Evolutionary conservation across 2,329 filamentous ascomycete genomes (phyloP).

Genomic region (Colletotrichum sidae): DNA sequence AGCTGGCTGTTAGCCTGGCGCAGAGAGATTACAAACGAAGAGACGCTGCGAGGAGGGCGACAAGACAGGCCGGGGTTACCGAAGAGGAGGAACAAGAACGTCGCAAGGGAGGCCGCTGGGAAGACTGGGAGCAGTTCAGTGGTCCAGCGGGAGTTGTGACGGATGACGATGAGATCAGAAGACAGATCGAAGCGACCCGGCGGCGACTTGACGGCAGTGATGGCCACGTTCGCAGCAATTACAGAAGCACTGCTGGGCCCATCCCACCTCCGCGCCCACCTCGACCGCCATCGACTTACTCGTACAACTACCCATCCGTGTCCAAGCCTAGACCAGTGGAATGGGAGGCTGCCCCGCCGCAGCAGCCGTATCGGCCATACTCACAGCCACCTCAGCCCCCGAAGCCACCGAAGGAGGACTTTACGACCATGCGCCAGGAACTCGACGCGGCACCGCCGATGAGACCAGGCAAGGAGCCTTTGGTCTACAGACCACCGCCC

Average conservation of each 20-base stretch:
- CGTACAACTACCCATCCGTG: conserved; percentile 70
- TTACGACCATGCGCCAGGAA: conserved; percentile 18
- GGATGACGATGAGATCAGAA: conserved; percentile 59
- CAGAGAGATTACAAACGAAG: conserved; percentile 77
- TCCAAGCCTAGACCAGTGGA: conserved; percentile 61
- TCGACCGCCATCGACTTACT: conserved; percentile 29
- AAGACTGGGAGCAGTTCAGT: conserved; percentile 49
- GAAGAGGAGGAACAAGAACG: conserved; percentile 68
- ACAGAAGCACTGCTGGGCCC: conserved; percentile 37
- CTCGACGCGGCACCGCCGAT: conserved; percentile 30
- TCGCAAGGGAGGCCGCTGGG: conserved; percentile 58
- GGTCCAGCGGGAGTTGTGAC: conserved; percentile 30
- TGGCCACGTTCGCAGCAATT: conserved; percentile 39
- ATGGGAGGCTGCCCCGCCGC: conserved; percentile 49
- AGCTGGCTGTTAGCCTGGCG: conserved; percentile 82
- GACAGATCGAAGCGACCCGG: conserved; percentile 66
- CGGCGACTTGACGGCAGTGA: conserved; percentile 55
- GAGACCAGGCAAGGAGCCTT: conserved; percentile 31
- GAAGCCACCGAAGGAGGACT: conserved; percentile 47
- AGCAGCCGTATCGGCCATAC: conserved; percentile 33
- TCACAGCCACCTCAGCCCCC: conserved; percentile 46
- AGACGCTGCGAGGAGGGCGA: conserved; percentile 69
- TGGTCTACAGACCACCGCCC: conserved; percentile 23
- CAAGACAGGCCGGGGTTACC: conserved; percentile 67
- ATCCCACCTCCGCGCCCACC: conserved; percentile 30